Evolutionary conservation across 1,284 basidiomycete genomes (phyloP), one percentile per base, ranked within the genome.

Genomic region (Ceratobasidium sp.): DNA sequence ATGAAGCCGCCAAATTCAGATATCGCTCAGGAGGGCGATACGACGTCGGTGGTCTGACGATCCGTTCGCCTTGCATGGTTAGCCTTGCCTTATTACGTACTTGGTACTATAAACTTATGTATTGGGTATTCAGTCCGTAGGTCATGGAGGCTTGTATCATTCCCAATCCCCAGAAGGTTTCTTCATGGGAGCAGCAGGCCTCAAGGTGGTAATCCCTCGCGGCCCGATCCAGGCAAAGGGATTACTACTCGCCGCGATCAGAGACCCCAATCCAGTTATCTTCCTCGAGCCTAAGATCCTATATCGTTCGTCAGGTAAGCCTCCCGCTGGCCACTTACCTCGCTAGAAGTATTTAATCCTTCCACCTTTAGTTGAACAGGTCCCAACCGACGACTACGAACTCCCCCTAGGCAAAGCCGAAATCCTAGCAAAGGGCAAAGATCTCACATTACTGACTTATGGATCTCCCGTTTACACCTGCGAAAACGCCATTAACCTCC

Each of bases 181-280:
- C 82, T 98, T 98, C 81, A 88, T 98, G 84, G 94, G 91, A 57
- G 95, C 94, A 1, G 85, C 94, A 0, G 96, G 96, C 0, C 78
- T 98, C 47, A 97, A 97, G 85, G 95, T 95, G 63, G 94, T 98
- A 11, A 92, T 98, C 47, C 96, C 96, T 2, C 89, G 96, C 18
- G 95, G 93, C 2, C 96, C 96, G 0, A 90, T 96, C 46, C 96
- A 98, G 84, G 96, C 95, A 23, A 98, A 98, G 81, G 96, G 96
- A 0, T 83, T 98, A 1, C 83, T 98, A 7, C 85, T 97, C 5
- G 87, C 89, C 3, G 89, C 94, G 0, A 94, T 98, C 73, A 88
- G 94, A 54, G 95, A 98, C 79, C 93, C 94, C 0, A 96, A 97
- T 78, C 96, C 96, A 0, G 92, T 95, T 6, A 88, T 98, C 61